Base-by-base conservation (phyloP, 768 basidiomycete species). In the Mycena indigotica region DNA sequence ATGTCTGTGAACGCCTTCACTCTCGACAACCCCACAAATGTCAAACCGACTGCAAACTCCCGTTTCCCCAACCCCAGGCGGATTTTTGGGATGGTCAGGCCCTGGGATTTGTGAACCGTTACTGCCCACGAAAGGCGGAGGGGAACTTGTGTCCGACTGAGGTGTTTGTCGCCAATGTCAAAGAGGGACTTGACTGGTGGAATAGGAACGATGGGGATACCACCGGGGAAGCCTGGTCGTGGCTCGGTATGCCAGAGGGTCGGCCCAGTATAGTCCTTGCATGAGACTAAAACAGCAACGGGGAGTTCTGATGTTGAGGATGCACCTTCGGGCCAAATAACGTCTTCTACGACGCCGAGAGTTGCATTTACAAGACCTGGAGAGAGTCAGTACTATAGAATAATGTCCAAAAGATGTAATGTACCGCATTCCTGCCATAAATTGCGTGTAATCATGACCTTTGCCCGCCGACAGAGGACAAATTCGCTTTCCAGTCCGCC, bases 91-190 rank as follows among this genome's bases (percentile, higher is more conserved):
- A 90, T 77, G 0, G 88, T 89, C 67, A 88, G 86, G 2, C 88
- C 88, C 65, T 89, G 88, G 53, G 81, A 83, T 69, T 90, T 90
- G 71, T 89, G 88, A 52, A 90, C 87, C 1, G 83, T 83, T 77
- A 87, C 86, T 0, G 86, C 86, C 87, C 86, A 88, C 0, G 87
- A 83, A 0, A 88, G 78, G 35, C 84, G 81, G 1, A 89, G 66
- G 0, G 84, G 83, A 1, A 86, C 55, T 80, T 85, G 58, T 5
- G 55, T 56, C 2, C 58, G 57, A 4, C 45, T n/a, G 16, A 35
- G 15, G 4, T 21, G 12, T 32, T 58, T 61, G 28, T 50, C 58
- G 13, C 48, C 45, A 17, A n/a, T 2, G 2, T 66, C 58, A 25
- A 64, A 66, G 29, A 38, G 32, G 4, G 28, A 28, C 30, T 64